Evolutionary conservation across 2,329 filamentous ascomycete genomes (phyloP).

Genomic region (Sporothrix inflata): DNA sequence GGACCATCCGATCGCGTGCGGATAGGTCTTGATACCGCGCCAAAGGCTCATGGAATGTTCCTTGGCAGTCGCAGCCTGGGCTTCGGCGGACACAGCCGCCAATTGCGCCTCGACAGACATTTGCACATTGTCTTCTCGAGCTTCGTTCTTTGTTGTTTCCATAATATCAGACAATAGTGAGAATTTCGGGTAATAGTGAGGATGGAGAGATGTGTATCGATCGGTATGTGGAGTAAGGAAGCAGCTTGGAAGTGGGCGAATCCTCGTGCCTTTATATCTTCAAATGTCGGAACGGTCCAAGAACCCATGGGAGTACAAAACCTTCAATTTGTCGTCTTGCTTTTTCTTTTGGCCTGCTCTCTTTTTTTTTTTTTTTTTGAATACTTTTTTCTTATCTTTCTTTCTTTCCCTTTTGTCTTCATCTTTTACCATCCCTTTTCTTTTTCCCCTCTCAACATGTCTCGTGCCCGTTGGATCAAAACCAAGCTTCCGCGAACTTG

Average conservation of each 20-base stretch:
- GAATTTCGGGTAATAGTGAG: too few species aligned
- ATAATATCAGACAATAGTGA: too few species aligned
- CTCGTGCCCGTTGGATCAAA: neutral
- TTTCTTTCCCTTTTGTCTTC: neutral
- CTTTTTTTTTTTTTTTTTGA: too few species aligned
- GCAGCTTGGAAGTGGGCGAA: neutral
- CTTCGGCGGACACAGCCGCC: neutral
- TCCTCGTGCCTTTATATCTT: neutral
- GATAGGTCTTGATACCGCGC: slow-evolving; percentile 22
- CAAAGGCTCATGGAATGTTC: slow-evolving; percentile 24
- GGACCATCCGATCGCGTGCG: slow-evolving; percentile 29
- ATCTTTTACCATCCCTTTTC: neutral
- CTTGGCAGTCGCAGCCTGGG: slow-evolving; percentile 8
- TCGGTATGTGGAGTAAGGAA: neutral
- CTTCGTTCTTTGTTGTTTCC: neutral
- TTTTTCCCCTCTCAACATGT: neutral
- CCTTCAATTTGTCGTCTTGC: too few species aligned
- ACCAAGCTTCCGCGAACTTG: neutral
- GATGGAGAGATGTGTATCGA: neutral
- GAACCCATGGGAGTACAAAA: neutral
- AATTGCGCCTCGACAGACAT: neutral
- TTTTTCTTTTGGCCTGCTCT: too few species aligned
- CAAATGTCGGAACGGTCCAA: neutral
- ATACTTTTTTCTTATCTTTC: neutral
- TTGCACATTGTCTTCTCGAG: neutral